Evolutionary conservation across 441 rosid genomes (phyloP).

Genomic region (Erodium texanum): DNA sequence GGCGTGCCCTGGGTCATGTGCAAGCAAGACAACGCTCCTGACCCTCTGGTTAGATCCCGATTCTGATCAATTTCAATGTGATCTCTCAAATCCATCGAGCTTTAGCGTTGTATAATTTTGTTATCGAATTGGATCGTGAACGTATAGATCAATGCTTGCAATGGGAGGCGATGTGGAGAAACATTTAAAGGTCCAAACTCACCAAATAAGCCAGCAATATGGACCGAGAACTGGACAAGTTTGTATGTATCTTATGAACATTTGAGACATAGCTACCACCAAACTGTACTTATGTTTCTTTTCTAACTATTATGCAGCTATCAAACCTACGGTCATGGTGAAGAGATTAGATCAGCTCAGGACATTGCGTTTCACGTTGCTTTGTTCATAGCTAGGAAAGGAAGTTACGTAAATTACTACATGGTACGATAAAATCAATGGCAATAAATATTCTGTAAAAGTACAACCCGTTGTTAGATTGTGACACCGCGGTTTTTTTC

Average conservation of each 20-base stretch:
- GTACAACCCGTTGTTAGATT: no score
- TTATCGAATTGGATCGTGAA: neutral
- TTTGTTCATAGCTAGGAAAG: conserved; percentile 61
- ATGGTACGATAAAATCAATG: conserved; percentile 38
- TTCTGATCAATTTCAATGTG: neutral
- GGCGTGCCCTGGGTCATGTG: conserved; percentile 97
- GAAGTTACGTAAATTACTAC: conserved; percentile 79
- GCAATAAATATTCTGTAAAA: no score
- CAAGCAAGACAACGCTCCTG: conserved; percentile 82
- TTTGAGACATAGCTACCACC: neutral
- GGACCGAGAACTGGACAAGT: conserved; percentile 96
- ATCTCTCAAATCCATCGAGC: no score
- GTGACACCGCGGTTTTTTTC: conserved; percentile 6
- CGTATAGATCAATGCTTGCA: conserved; percentile 72
- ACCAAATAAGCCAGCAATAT: conserved; percentile 63
- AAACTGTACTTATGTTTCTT: neutral
- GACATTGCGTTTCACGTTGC: conserved; percentile 77
- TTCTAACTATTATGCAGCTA: conserved; percentile 29
- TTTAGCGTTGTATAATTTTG: neutral
- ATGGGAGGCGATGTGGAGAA: conserved; percentile 71
- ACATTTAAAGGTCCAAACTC: conserved; percentile 74
- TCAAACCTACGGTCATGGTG: conserved; percentile 56
- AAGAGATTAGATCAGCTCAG: conserved; percentile 45
- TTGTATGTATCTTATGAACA: conserved; percentile 32
- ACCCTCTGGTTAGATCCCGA: conserved; percentile 51